Evolutionary conservation across 2,329 filamentous ascomycete species (phyloP), one percentile per base, ranked within the genome.

Genomic region (Dactylellina sp.): DNA sequence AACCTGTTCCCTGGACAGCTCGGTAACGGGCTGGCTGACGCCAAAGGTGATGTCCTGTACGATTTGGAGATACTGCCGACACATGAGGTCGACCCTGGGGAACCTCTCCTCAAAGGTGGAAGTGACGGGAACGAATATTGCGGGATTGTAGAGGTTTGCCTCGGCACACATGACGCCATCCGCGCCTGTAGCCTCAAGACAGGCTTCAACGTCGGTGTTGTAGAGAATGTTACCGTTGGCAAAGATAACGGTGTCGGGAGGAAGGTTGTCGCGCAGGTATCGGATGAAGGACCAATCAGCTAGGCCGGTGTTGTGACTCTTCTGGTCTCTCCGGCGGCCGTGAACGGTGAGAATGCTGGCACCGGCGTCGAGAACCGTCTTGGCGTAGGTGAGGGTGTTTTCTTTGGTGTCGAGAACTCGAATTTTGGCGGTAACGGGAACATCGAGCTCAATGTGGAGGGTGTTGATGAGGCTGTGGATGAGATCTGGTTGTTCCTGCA

Each of bases 161-260:
- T 99, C 95, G 3, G 95, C 95, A 77, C 90, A 94, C 95, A 99
- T 98, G 57, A 99, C 88, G 16, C 87, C 95, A 80, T 99, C 95
- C 1, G 89, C 94, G 0, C 93, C 93, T 0, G 95, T 99, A 2
- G 85, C 91, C 55, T 88, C 86, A 18, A 99, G 83, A 79, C 94
- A 98, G 18, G 83, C 83, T 56, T 89, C 86, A 9, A 99, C 84
- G 80, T 99, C 94, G 0, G 85, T 89, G 70, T 90, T 86, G 80
- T 91, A 90, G 70, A 99, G 83, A 37, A 97, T 89, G 79, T 99
- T 99, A 11, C 95, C 95, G 81, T 99, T 99, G 2, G 95, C 95
- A 80, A 99, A 98, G 1, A 99, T 87, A 22, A 99, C 95, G 6
- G 93, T 96, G 52, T 97, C 93, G 0, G 86, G 83, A 0, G 94